phyloP scores from a whole-genome alignment of 2,329 filamentous ascomycete species.

The Scedosporium dehoogii region DNA sequence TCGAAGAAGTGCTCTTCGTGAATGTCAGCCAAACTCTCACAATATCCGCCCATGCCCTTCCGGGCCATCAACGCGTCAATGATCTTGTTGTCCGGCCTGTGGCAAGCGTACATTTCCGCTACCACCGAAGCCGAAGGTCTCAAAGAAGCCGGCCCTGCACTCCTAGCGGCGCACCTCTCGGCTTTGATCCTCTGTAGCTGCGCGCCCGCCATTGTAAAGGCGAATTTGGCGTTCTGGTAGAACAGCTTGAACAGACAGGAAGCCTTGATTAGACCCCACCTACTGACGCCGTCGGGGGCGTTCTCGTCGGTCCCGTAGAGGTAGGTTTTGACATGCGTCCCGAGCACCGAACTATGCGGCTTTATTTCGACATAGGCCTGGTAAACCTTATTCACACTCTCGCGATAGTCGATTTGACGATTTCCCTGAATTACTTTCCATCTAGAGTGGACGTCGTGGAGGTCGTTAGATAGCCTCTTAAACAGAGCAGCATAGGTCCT shows the following conservation, averaged over 20 bases:
- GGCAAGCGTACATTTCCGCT: constrained; percentile 23
- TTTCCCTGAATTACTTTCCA: constrained; percentile 16
- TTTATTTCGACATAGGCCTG: constrained; percentile 31
- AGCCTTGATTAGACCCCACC: constrained; percentile 41
- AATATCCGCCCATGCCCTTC: constrained; percentile 18
- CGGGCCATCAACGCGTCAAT: constrained; percentile 15
- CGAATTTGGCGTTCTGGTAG: constrained; percentile 18
- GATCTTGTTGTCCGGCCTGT: constrained; percentile 24
- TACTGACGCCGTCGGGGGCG: constrained; percentile 13
- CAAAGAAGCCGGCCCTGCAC: constrained; percentile 10
- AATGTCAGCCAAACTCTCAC: constrained; percentile 7
- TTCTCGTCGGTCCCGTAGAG: constrained; percentile 18
- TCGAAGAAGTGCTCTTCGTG: constrained; percentile 9
- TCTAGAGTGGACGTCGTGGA: constrained; percentile 40
- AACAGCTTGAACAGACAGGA: constrained; percentile 31
- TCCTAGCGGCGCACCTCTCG: constrained; percentile 28
- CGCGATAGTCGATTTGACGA: constrained; percentile 31
- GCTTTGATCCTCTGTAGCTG: constrained; percentile 19
- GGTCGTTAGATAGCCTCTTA: constrained; percentile 20
- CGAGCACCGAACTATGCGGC: constrained; percentile 18
- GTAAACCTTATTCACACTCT: constrained; percentile 27
- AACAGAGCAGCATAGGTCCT: constrained; percentile 22
- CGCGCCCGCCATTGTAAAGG: constrained; percentile 37
- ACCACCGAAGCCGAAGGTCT: constrained; percentile 22
- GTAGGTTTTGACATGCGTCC: constrained; percentile 16